A percentile compares a stretch with the other conserved stretches of the same genome.
Evolutionary conservation across 2,329 filamentous ascomycete species (phyloP).

Genomic region (Penicillium vulpinum): DNA sequence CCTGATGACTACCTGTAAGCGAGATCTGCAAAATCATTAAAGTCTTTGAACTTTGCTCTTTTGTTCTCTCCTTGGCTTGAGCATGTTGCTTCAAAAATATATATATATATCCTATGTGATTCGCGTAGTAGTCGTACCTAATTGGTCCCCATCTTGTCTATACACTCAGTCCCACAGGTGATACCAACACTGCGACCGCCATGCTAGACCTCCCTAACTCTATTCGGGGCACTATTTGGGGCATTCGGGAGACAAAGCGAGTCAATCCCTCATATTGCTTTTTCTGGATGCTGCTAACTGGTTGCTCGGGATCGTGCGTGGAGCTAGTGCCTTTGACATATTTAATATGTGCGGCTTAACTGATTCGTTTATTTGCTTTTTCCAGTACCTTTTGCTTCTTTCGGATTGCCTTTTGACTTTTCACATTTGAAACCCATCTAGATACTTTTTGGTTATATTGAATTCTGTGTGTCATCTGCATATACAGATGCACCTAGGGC

Average conservation of each 20-base stretch:
- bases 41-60: background rate
- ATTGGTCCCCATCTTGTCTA: background rate
- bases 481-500: slow-evolving; percentile 5
- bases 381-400: background rate
- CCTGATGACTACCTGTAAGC: slow-evolving; percentile 13
- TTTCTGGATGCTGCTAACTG: slow-evolving; percentile 9
- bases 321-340: slow-evolving; percentile 6
- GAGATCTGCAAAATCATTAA: slow-evolving; percentile 1
- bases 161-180: slow-evolving; percentile 5
- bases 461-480: slow-evolving; percentile 3
- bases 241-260: slow-evolving; percentile 11
- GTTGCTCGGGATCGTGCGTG: slow-evolving; percentile 6
- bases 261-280: slow-evolving; percentile 8
- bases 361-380: background rate
- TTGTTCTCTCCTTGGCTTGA: background rate
- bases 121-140: background rate
- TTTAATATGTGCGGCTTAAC: slow-evolving; percentile 3
- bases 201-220: background rate
- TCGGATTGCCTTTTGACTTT: slow-evolving; percentile 4
- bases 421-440: background rate
- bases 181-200: background rate
- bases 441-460: background rate
- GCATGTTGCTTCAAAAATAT: background rate
- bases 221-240: slow-evolving; percentile 8
- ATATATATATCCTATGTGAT: background rate